Percentiles rank a stretch among this genome's conserved stretches.
These are phyloP conservation scores for Wakefieldia striispora DNA, from an alignment of 768 basidiomycete species.

Conservation along the genomic window DNA sequence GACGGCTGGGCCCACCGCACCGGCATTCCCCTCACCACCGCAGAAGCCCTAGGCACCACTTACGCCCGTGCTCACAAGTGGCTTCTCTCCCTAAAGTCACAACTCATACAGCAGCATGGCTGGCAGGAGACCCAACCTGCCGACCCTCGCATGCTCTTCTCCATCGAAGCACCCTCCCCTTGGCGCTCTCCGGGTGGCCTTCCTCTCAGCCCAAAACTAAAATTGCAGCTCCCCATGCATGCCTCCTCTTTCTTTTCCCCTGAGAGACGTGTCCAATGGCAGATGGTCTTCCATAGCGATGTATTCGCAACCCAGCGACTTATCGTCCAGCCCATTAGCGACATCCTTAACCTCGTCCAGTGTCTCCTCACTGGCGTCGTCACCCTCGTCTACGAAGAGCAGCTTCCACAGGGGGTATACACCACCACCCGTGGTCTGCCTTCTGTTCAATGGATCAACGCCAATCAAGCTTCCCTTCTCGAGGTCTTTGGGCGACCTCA, in stretches of 20 bases:
- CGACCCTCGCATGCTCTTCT: constrained; percentile 74
- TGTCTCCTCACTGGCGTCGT: constrained; percentile 72
- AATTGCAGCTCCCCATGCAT: constrained; percentile 70
- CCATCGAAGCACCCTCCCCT: constrained; percentile 74
- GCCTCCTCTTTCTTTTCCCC: constrained; percentile 86
- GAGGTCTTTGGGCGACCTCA: constrained; percentile 75
- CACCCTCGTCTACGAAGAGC: constrained; percentile 73
- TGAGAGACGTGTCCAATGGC: constrained; percentile 81
- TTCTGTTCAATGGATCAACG: constrained; percentile 72
- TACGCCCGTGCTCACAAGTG: constrained; percentile 81
- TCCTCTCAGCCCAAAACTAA: constrained; percentile 72
- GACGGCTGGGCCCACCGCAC: constrained; percentile 81
- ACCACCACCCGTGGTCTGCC: constrained; percentile 78
- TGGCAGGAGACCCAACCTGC: constrained; percentile 61
- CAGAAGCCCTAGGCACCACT: constrained; percentile 75
- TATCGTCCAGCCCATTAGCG: constrained; percentile 65
- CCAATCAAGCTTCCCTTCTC: constrained; percentile 62
- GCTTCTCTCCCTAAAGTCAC: constrained; percentile 59
- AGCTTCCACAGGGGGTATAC: constrained; percentile 64
- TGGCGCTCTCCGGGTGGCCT: constrained; percentile 75
- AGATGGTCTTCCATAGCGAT: constrained; percentile 85
- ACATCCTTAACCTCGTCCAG: constrained; percentile 66
- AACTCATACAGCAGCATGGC: constrained; percentile 65
- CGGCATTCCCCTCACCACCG: constrained; percentile 77
- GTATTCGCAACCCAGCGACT: constrained; percentile 70